These are phyloP conservation scores for Cronartium quercuum DNA, from an alignment of 1,284 basidiomycete species.

Conservation along the genomic window DNA sequence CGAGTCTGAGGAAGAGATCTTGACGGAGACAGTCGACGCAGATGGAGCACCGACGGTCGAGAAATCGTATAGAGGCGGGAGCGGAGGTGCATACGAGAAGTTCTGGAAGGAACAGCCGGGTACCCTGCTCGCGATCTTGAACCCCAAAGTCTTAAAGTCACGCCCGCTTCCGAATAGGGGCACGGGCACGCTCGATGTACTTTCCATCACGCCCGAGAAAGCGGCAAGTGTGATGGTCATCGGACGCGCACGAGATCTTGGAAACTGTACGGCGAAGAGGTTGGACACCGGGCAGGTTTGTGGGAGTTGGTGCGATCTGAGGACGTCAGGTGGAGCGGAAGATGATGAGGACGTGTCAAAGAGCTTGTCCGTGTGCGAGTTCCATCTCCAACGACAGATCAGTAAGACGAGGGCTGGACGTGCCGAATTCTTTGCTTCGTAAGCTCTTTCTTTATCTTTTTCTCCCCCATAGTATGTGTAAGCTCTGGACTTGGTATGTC, in stretches of 20 bases:
- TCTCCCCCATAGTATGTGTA: neutral
- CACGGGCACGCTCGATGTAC: constrained; percentile 69
- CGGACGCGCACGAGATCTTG: constrained; percentile 76
- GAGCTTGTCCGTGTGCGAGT: constrained; percentile 23
- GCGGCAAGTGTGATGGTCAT: constrained; percentile 72
- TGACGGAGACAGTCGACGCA: constrained; percentile 51
- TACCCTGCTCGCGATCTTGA: constrained; percentile 79
- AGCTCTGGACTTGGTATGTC: neutral
- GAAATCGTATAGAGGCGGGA: constrained; percentile 75
- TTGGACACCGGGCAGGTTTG: constrained; percentile 75
- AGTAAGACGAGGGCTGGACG: constrained; percentile 25
- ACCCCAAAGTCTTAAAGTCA: constrained; percentile 77
- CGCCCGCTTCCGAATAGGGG: constrained; percentile 55
- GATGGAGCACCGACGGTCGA: constrained; percentile 41
- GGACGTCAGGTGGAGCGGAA: constrained; percentile 43
- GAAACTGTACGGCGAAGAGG: constrained; percentile 64
- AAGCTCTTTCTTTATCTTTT: neutral
- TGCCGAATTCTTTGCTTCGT: constrained; percentile 35
- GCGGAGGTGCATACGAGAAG: constrained; percentile 81
- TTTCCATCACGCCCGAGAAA: constrained; percentile 78
- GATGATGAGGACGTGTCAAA: neutral
- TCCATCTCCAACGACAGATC: constrained; percentile 30
- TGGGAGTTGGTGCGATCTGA: constrained; percentile 77
- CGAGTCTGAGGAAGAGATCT: constrained; percentile 64
- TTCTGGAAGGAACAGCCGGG: constrained; percentile 78